Evolutionary conservation across 768 basidiomycete genomes (phyloP), one percentile per base, ranked within the genome.

Genomic region (Leccinum fibrillosum): DNA sequence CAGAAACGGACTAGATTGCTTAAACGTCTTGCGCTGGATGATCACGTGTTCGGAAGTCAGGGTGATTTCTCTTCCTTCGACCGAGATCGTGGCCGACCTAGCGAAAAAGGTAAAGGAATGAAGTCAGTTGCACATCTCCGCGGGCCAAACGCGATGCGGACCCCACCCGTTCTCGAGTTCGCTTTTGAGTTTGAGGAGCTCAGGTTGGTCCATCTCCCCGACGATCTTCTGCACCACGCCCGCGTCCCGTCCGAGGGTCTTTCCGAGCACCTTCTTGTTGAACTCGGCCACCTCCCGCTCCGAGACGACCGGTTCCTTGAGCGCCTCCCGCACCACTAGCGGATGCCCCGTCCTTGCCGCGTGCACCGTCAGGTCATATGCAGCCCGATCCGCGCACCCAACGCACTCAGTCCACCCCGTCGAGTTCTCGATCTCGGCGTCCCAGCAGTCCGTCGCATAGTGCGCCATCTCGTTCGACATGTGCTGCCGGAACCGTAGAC

Each of bases 391-490:
- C 35, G 97, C 97, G 76, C 97, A 99, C 9, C 97, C 97, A 55
- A 98, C 95, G 72, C 97, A 99, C 77, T 99, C 97, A 54, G 93
- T 96, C 97, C 97, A 99, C 48, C 89, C 72, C 17, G 60, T 61
- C 51, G 92, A 90, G 54, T 92, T 94, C 61, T 94, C 83, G 63
- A 98, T 98, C 78, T 99, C 97, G 45, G 95, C 97, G 70, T 99
- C 97, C 97, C 97, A 99, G 75, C 97, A 99, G 76, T 98, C 96
- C 39, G 94, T 85, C 55, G 97, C 96, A 72, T 99, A 99, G 74
- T 98, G 97, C 1, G 97, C 97, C 96, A 98, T 98, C 79, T 98
- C 97, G 76, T 98, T 99, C 37, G 76, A 82, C 97, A 98, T 98
- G 73, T 99, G 97, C 69, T 99, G 97, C 34, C 97, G 82, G 84